These are phyloP conservation scores for Fragaria ananassa DNA, from an alignment of 306 rosid genomes.

Conservation along the genomic window DNA sequence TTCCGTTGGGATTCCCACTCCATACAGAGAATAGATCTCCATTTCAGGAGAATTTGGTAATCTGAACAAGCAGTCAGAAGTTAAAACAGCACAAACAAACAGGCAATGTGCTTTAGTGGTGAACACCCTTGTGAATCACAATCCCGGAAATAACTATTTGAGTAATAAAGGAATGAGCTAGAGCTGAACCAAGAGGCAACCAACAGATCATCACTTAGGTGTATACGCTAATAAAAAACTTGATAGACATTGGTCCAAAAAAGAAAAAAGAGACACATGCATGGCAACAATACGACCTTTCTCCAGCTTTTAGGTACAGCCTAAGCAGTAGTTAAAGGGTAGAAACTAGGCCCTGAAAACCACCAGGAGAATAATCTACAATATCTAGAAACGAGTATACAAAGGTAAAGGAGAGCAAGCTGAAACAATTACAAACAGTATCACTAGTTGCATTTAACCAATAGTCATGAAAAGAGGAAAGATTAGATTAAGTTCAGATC, in stretches of 20 bases:
- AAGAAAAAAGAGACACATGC: not conserved
- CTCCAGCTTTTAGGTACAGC: not conserved
- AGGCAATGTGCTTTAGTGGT: slow-evolving; percentile 17
- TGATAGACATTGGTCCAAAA: not conserved
- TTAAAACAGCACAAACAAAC: slow-evolving; percentile 8
- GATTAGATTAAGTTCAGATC: not conserved
- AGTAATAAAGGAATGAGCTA: not conserved
- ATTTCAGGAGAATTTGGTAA: slow-evolving; percentile 79
- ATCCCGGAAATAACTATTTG: not conserved
- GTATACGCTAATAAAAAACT: not conserved
- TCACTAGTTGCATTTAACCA: not conserved
- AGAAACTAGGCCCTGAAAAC: not conserved
- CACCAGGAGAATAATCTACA: not conserved
- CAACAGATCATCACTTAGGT: not conserved
- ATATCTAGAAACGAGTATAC: not conserved
- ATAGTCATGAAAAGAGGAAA: not conserved
- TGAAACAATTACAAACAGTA: not conserved
- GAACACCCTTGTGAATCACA: not conserved
- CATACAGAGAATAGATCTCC: slow-evolving; percentile 85
- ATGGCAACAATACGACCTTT: not conserved
- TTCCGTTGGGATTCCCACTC: slow-evolving; percentile 84
- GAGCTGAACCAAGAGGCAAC: not conserved
- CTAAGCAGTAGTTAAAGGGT: not conserved
- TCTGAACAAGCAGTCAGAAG: slow-evolving; percentile 47
- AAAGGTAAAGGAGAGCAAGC: not conserved